Percentiles rank a stretch among this genome's conserved stretches.
Conservation (phyloP, 2,329 filamentous ascomycete species). For the Hypoxylon sp. region DNA sequence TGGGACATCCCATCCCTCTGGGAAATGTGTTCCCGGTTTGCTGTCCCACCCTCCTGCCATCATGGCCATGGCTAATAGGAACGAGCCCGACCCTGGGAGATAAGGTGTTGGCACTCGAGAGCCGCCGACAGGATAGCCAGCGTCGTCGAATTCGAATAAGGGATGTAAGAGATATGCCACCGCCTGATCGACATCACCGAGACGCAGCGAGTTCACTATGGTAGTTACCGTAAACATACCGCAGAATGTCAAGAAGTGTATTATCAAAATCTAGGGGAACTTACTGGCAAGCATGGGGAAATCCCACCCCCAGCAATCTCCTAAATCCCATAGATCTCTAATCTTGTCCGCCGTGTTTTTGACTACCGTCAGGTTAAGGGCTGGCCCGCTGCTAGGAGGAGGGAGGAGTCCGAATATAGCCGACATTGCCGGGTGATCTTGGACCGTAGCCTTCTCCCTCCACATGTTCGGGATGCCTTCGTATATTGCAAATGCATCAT, state of each 20-base stretch:
- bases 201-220: conserved; percentile 59
- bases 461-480: conserved; percentile 65
- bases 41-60: conserved; percentile 72
- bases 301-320: conserved; percentile 62
- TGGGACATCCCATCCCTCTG: conserved; percentile 62
- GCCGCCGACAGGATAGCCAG: conserved; percentile 69
- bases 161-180: conserved; percentile 64
- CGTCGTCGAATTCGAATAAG: conserved; percentile 69
- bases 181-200: conserved; percentile 59
- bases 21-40: conserved; percentile 62
- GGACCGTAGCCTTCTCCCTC: conserved; percentile 56
- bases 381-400: conserved; percentile 55
- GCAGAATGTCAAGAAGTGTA: background rate
- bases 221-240: background rate
- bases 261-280: conserved; percentile 5
- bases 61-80: conserved; percentile 69
- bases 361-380: conserved; percentile 56
- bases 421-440: conserved; percentile 62
- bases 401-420: conserved; percentile 62
- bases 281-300: conserved; percentile 61
- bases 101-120: conserved; percentile 70
- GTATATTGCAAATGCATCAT: conserved; percentile 69
- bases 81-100: conserved; percentile 65
- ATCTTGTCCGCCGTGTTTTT: conserved; percentile 59
- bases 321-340: conserved; percentile 57